A percentile compares a stretch with the other conserved stretches of the same genome.
Evolutionary conservation across 805 yeast genomes (phyloP).

Genomic region (Candida loeiensis): DNA sequence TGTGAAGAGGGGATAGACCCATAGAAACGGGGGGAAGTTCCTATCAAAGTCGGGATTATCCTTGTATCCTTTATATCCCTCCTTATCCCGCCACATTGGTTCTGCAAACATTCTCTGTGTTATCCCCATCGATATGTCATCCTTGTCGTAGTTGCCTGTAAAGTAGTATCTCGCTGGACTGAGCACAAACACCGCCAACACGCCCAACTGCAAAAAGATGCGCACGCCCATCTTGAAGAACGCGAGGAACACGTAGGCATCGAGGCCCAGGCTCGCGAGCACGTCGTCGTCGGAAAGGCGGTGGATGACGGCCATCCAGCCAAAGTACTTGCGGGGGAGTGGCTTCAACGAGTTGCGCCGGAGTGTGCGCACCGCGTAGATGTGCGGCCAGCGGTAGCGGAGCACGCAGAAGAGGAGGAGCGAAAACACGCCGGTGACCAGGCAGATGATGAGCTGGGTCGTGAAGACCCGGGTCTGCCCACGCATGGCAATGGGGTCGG

Average conservation of each 20-base stretch:
- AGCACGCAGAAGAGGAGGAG: slow-evolving; percentile 49
- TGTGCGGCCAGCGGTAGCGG: slow-evolving; percentile 53
- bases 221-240: slow-evolving; percentile 35
- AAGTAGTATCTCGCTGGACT: slow-evolving; percentile 39
- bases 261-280: slow-evolving; percentile 22
- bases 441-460: slow-evolving; percentile 50
- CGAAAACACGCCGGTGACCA: slow-evolving; percentile 43
- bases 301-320: slow-evolving; percentile 24
- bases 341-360: slow-evolving; percentile 42
- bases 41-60: slow-evolving; percentile 28
- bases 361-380: slow-evolving; percentile 54
- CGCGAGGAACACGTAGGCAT: slow-evolving; percentile 34
- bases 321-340: slow-evolving; percentile 36
- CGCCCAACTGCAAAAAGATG: slow-evolving; percentile 18
- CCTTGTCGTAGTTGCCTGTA: slow-evolving; percentile 44
- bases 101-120: slow-evolving; percentile 5
- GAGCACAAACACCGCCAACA: slow-evolving; percentile 26
- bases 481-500: slow-evolving; percentile 36
- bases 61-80: background rate
- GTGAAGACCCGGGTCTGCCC: slow-evolving; percentile 56
- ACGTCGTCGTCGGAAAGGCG: slow-evolving; percentile 25
- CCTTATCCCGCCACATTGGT: too few relatives aligned
- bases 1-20: slow-evolving; percentile 55
- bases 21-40: slow-evolving; percentile 42
- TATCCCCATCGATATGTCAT: slow-evolving; percentile 17